A percentile compares a stretch with the other conserved stretches of the same genome.
phyloP scores from a whole-genome alignment of 2,329 filamentous ascomycete species.

The Fusarium sp. region DNA sequence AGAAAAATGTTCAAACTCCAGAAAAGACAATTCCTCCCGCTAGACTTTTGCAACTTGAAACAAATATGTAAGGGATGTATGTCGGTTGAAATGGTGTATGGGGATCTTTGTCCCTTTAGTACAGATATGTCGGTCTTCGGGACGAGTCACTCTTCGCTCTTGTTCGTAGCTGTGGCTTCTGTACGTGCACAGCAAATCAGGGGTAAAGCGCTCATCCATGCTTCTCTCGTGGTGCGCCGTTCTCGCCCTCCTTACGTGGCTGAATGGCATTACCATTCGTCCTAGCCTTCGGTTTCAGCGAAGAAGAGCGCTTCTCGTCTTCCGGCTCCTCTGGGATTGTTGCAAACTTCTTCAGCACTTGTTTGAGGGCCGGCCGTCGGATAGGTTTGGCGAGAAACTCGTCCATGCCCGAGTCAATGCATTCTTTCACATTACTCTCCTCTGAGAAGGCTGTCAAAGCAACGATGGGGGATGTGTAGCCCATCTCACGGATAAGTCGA shows the following conservation, averaged over 20 bases:
- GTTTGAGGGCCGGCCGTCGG: constrained; percentile 83
- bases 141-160: neutral
- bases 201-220: constrained; percentile 18
- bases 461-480: constrained; percentile 88
- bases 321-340: constrained; percentile 77
- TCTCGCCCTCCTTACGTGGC: constrained; percentile 17
- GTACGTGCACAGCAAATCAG: neutral
- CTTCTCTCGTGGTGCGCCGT: constrained; percentile 30
- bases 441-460: constrained; percentile 91
- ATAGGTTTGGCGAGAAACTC: constrained; percentile 85
- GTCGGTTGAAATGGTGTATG: neutral
- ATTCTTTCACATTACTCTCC: constrained; percentile 87
- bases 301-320: constrained; percentile 32
- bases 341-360: constrained; percentile 84
- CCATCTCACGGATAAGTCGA: constrained; percentile 83
- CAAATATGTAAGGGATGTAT: constrained; percentile 6
- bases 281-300: constrained; percentile 27
- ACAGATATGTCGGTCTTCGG: neutral
- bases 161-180: neutral
- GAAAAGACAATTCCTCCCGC: constrained; percentile 22
- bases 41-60: constrained; percentile 28
- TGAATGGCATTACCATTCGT: constrained; percentile 28
- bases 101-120: neutral
- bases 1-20: constrained; percentile 23
- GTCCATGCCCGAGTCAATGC: constrained; percentile 90